Conservation (phyloP, 495 filamentous ascomycete genomes). For the Podospora tetraspora region DNA sequence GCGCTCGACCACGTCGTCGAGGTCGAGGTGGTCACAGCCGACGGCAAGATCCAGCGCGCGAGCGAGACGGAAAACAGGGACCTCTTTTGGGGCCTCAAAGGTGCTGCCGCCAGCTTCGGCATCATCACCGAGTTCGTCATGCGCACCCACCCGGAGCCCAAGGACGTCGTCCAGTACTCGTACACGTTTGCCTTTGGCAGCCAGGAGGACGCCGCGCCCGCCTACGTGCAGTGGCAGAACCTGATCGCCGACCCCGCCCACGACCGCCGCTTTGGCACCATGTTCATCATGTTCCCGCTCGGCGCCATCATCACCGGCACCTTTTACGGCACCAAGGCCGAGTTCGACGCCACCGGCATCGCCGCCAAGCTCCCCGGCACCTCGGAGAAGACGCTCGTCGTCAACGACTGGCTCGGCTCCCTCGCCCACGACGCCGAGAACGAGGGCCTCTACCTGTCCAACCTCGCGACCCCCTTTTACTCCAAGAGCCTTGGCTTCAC, state of each 20-base stretch:
- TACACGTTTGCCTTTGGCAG: conserved; percentile 43
- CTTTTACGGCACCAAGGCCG: conserved; percentile 49
- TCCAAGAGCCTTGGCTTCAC: conserved; percentile 51
- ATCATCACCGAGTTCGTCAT: conserved; percentile 61
- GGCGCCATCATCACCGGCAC: conserved; percentile 47
- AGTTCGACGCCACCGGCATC: conserved; percentile 44
- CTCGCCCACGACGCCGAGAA: conserved; percentile 47
- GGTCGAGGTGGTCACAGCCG: conserved; percentile 56
- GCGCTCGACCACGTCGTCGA: conserved; percentile 49
- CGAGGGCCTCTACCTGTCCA: conserved; percentile 39
- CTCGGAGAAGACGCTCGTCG: conserved; percentile 29
- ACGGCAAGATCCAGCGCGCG: conserved; percentile 51
- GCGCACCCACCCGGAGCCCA: conserved; percentile 53
- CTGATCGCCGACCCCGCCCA: conserved; percentile 47
- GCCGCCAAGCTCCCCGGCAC: conserved; percentile 39
- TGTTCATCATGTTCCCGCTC: conserved; percentile 47
- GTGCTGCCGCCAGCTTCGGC: conserved; percentile 58
- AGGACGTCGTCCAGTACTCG: conserved; percentile 46
- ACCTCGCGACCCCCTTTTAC: conserved; percentile 46
- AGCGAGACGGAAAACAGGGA: conserved; percentile 48
- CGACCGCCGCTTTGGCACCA: conserved; percentile 48
- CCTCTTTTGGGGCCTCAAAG: conserved; percentile 56
- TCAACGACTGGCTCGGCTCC: conserved; percentile 54
- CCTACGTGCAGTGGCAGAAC: conserved; percentile 40
- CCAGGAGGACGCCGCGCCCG: conserved; percentile 36